A percentile compares a stretch with the other conserved stretches of the same genome.
Conservation (phyloP, 108 stramenopile genomes). For the Cyclotella cryptica region DNA sequence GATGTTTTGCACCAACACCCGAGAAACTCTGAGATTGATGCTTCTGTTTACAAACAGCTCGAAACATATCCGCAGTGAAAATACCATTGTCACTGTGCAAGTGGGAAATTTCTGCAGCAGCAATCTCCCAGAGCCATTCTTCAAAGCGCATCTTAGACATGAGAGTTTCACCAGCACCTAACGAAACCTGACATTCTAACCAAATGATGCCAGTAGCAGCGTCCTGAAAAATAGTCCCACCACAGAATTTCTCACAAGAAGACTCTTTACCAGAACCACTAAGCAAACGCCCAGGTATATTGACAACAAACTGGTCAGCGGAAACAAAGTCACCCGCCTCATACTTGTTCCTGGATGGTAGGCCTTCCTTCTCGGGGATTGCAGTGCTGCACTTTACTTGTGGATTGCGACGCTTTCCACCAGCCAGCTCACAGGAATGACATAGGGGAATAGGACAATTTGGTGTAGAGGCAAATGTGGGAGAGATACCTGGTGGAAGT, state of each 20-base stretch:
- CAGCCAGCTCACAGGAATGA: background rate
- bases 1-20: slow-evolving; percentile 1
- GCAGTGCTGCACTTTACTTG: too few species aligned
- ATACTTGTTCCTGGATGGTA: background rate
- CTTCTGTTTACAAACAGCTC: background rate
- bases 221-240: slow-evolving; percentile 60
- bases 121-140: background rate
- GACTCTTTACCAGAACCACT: slow-evolving; percentile 35
- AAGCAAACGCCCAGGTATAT: slow-evolving; percentile 34
- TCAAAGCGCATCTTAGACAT: slow-evolving; percentile 51
- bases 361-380: background rate
- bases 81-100: slow-evolving; percentile 47
- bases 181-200: slow-evolving; percentile 28
- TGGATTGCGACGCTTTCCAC: too few species aligned
- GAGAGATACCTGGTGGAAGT: background rate
- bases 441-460: background rate
- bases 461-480: background rate
- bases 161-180: slow-evolving; percentile 47
- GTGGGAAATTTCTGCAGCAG: slow-evolving; percentile 29
- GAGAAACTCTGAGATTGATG: slow-evolving; percentile 23
- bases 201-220: slow-evolving; percentile 14
- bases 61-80: slow-evolving; percentile 26
- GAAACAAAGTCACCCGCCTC: slow-evolving; percentile 46
- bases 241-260: background rate
- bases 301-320: slow-evolving; percentile 37